Evolutionary conservation across 768 basidiomycete species (phyloP), one percentile per base, ranked within the genome.

Genomic region (Russula dissimulans): DNA sequence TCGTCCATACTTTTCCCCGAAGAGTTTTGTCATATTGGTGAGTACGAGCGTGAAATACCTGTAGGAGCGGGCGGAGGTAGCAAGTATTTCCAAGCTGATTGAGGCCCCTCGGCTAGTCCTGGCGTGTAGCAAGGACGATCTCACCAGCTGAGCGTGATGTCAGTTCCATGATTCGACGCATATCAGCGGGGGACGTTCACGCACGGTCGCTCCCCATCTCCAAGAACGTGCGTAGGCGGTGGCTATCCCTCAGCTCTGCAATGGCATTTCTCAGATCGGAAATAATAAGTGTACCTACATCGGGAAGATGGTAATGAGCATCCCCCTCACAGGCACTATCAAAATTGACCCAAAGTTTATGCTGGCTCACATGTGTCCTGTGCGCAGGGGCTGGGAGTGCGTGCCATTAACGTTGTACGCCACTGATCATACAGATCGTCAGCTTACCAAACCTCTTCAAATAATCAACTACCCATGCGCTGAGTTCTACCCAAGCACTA

Each of bases 31-130:
- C 51, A 26, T 47, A 17, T 44, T 29, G 14, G 32, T 12, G 29
- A 18, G 43, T 26, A n/a, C 36, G 11, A 46, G 41, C 59, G 45
- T 11, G 22, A 64, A 69, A 34, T 67, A 83, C 88, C 76, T 85
- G 89, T 17, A 89, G 74, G 57, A 89, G 75, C 41, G 87, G 92
- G 68, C 91, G 93, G 48, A 90, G 75, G 67, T 91, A 92, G 67
- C 91, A 92, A 0, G 91, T 93, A 66, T 92, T 93, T 52, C 91
- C 90, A 22, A 91, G 79, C 68, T 95, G 92, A 68, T 93, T 88
- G 32, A 95, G 78, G 5, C 92, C 93, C 58, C 91, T 81, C 31
- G 92, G 92, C 68, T 88, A 77, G 62, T 91, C 90, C 4, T 77
- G 77, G 47, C 79, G 78, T 3, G 74, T 81, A 39, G 78, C 75